phyloP scores from a whole-genome alignment of 352 stramenopile genomes.

The Aphanomyces invadans region DNA sequence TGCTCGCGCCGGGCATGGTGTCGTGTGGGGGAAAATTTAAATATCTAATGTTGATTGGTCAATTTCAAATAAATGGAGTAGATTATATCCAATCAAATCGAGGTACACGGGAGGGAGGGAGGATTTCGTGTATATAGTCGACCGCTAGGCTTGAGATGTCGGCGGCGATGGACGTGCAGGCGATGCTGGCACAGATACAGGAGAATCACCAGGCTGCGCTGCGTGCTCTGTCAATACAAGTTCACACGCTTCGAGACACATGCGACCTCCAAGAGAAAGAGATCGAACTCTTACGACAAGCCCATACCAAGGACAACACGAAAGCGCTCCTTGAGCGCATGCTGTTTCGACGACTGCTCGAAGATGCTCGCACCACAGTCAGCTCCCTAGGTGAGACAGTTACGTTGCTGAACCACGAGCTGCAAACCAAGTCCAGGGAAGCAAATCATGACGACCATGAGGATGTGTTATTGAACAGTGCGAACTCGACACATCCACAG shows the following conservation, averaged over 20 bases:
- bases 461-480: no score
- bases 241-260: conserved; percentile 16
- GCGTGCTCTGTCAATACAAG: conserved; percentile 13
- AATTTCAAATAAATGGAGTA: no score
- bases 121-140: no score
- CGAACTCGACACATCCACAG: no score
- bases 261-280: conserved; percentile 15
- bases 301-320: neutral
- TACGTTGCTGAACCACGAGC: conserved; percentile 18
- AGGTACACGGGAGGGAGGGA: no score
- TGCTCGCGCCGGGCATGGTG: no score
- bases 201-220: conserved; percentile 15
- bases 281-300: conserved; percentile 1
- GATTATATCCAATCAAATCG: neutral
- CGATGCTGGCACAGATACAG: conserved; percentile 18
- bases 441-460: neutral
- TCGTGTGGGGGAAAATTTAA: no score
- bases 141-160: no score
- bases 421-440: conserved; percentile 11
- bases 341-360: neutral
- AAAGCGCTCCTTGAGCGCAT: neutral
- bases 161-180: conserved; percentile 13
- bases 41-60: no score
- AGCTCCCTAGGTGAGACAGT: conserved; percentile 10
- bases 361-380: neutral